Conservation (phyloP, 768 basidiomycete genomes). For the Lactifluus rugatus region DNA sequence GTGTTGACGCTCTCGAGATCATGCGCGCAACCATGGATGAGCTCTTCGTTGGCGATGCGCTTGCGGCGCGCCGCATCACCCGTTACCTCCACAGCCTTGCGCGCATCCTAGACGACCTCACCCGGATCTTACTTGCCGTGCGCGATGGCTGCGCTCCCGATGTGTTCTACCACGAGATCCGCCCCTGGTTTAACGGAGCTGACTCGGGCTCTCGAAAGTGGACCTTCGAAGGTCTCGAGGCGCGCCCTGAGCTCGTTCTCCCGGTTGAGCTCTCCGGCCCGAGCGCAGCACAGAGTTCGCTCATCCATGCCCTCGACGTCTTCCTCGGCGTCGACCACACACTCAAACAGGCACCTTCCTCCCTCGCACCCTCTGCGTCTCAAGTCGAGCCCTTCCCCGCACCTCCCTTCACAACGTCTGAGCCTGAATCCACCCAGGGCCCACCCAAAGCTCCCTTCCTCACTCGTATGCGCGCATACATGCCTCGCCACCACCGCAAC, state of each 20-base stretch:
- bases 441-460: conserved; percentile 31
- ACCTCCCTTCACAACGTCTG: too few relatives aligned
- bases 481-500: conserved; percentile 50
- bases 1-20: conserved; percentile 73
- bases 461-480: conserved; percentile 47
- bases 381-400: not conserved
- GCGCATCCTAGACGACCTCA: conserved; percentile 53
- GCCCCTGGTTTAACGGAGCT: conserved; percentile 57
- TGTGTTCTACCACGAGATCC: conserved; percentile 47
- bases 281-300: conserved; percentile 51
- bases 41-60: conserved; percentile 57
- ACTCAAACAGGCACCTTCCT: conserved; percentile 23
- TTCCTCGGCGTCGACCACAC: conserved; percentile 43
- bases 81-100: conserved; percentile 57
- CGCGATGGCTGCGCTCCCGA: conserved; percentile 63
- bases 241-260: conserved; percentile 24
- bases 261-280: conserved; percentile 43
- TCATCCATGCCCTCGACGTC: conserved; percentile 45
- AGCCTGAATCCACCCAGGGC: not conserved
- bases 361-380: not conserved
- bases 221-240: conserved; percentile 39
- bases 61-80: conserved; percentile 40
- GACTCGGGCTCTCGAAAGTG: conserved; percentile 31
- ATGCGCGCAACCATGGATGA: conserved; percentile 87
- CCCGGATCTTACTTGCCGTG: conserved; percentile 49